Evolutionary conservation across 768 basidiomycete genomes (phyloP).

Genomic region (Boletus rubroflammeus): DNA sequence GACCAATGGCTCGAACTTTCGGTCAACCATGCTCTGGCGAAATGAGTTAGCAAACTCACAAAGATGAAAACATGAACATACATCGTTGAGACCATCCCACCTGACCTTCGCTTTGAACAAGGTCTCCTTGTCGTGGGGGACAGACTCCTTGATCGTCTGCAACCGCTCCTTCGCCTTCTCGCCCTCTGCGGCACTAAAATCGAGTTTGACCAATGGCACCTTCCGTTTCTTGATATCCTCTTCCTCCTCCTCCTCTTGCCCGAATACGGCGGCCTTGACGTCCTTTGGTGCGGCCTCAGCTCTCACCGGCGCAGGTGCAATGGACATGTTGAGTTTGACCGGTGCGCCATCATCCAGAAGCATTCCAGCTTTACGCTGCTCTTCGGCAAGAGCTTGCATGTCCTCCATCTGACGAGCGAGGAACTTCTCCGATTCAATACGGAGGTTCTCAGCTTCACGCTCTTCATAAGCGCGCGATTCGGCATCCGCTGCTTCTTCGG

Average conservation of each 20-base stretch:
- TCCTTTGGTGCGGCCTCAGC: constrained; percentile 45
- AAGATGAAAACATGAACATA: constrained; percentile 36
- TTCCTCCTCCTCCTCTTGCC: constrained; percentile 85
- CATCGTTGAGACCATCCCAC: constrained; percentile 90
- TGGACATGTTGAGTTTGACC: constrained; percentile 78
- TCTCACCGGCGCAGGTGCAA: constrained; percentile 46
- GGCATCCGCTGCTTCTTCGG: constrained; percentile 82
- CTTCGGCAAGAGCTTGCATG: constrained; percentile 86
- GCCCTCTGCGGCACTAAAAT: constrained; percentile 80
- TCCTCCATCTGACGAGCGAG: constrained; percentile 93
- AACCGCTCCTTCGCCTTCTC: constrained; percentile 78
- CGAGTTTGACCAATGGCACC: constrained; percentile 83
- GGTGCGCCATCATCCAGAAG: constrained; percentile 90
- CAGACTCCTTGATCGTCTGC: constrained; percentile 68
- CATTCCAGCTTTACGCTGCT: constrained; percentile 88
- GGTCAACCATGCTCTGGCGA: constrained; percentile 73
- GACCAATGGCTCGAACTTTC: constrained; percentile 82
- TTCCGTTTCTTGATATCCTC: constrained; percentile 76
- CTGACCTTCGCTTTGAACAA: constrained; percentile 83
- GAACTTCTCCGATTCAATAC: constrained; percentile 91
- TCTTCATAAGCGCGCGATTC: constrained; percentile 81
- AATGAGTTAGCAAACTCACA: constrained; percentile 11
- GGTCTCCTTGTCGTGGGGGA: constrained; percentile 74
- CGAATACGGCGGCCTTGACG: constrained; percentile 63
- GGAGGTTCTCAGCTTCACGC: constrained; percentile 81